A percentile compares a stretch with the other conserved stretches of the same genome.
Evolutionary conservation across 106 monocot genomes (phyloP).

Genomic region (Xerophyta viscosa): DNA sequence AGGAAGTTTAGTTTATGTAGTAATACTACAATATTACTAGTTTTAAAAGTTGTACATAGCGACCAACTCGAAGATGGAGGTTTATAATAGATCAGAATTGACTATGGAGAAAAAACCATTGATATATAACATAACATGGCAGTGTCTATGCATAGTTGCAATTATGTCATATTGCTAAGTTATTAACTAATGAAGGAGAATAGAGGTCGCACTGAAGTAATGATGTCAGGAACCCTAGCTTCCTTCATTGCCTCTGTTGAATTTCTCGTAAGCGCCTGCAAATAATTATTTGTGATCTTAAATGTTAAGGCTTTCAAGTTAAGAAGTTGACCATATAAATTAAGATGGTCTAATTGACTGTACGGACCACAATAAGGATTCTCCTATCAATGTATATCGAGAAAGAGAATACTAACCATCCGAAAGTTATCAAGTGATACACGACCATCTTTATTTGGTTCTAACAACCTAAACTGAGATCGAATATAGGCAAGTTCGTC

Average conservation of each 20-base stretch:
- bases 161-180: background rate
- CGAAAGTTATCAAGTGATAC: conserved; percentile 80
- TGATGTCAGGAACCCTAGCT: conserved; percentile 70
- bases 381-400: too few relatives aligned
- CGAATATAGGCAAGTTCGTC: conserved; percentile 74
- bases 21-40: too few relatives aligned
- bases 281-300: background rate
- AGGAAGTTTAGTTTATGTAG: background rate
- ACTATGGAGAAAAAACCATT: too few relatives aligned
- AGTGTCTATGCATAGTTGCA: too few relatives aligned
- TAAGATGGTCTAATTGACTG: too few relatives aligned
- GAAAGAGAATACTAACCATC: conserved; percentile 41
- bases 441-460: conserved; percentile 71
- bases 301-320: background rate
- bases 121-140: too few relatives aligned
- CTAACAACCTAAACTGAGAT: conserved; percentile 64
- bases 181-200: background rate
- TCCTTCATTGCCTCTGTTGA: conserved; percentile 91
- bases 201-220: conserved; percentile 42
- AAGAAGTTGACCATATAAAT: background rate
- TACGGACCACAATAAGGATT: too few relatives aligned
- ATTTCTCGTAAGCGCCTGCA: conserved; percentile 75
- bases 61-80: too few relatives aligned
- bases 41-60: too few relatives aligned
- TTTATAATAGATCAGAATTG: too few relatives aligned